phyloP scores from a whole-genome alignment of 768 basidiomycete species.

The Pleurotus cornucopiae region DNA sequence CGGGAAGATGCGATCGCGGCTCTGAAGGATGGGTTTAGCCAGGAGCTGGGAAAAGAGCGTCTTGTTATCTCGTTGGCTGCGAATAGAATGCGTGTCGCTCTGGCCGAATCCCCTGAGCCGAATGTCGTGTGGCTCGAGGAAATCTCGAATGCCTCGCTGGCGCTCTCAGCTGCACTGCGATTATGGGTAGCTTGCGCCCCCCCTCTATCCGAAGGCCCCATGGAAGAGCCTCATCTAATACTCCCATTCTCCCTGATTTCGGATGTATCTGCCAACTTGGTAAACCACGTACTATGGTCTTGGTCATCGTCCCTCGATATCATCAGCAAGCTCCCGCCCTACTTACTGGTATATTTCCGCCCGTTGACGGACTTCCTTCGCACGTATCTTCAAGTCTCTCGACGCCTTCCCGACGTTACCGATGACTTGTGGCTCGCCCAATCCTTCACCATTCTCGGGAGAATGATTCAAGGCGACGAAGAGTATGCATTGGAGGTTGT shows the following conservation, averaged over 20 bases:
- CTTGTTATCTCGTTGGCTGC: constrained; percentile 27
- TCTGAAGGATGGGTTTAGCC: constrained; percentile 34
- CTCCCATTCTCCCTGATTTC: constrained; percentile 59
- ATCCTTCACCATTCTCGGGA: constrained; percentile 49
- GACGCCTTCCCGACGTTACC: constrained; percentile 48
- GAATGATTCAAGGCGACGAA: constrained; percentile 75
- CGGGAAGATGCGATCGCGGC: constrained; percentile 34
- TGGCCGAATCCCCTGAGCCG: constrained; percentile 18
- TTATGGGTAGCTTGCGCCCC: constrained; percentile 65
- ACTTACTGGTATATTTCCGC: constrained; percentile 36
- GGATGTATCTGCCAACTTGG: constrained; percentile 43
- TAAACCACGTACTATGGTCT: constrained; percentile 51
- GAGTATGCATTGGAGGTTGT: constrained; percentile 42
- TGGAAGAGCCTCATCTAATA: constrained; percentile 51
- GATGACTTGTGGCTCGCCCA: constrained; percentile 65
- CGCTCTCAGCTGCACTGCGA: constrained; percentile 47
- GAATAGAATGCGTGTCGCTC: constrained; percentile 7
- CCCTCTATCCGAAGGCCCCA: constrained; percentile 29
- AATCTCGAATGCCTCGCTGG: constrained; percentile 19
- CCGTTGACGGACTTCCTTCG: constrained; percentile 52
- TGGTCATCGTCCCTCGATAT: constrained; percentile 10
- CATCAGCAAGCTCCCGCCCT: constrained; percentile 14
- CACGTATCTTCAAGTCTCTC: constrained; percentile 56
- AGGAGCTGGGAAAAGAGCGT: constrained; percentile 26
- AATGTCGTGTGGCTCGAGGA: constrained; percentile 7